Evolutionary conservation across 345 rosid species (phyloP).

Genomic region (Rubroshorea leprosula): DNA sequence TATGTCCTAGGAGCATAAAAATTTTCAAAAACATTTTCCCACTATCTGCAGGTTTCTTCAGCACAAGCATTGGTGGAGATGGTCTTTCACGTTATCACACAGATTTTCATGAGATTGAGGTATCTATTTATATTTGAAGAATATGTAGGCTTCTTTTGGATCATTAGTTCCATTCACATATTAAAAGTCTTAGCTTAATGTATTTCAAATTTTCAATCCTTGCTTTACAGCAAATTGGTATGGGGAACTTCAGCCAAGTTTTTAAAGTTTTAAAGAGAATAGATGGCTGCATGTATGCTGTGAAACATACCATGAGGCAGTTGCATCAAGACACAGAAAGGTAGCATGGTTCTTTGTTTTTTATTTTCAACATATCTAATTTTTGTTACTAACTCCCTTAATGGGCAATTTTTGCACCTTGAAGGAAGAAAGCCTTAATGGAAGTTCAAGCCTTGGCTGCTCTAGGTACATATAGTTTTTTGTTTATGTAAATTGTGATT

Average conservation of each 20-base stretch:
- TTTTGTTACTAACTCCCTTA: conserved; percentile 4
- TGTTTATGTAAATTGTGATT: not conserved
- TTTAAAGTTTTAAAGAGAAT: conserved; percentile 90
- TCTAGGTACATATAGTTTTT: conserved; percentile 42
- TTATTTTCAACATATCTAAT: not conserved
- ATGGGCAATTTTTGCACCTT: conserved; percentile 14
- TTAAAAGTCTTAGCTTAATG: conserved; percentile 1
- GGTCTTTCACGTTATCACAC: conserved; percentile 89
- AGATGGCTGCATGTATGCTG: conserved; percentile 95
- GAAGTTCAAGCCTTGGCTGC: conserved; percentile 99
- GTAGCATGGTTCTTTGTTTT: conserved; percentile 22
- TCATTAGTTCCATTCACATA: not conserved
- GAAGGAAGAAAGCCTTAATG: conserved; percentile 93
- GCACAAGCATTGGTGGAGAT: conserved; percentile 54
- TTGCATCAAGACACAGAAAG: conserved; percentile 72
- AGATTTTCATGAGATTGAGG: conserved; percentile 97
- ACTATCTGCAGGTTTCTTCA: conserved; percentile 52
- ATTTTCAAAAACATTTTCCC: conserved; percentile 5
- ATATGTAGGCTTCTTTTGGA: not conserved
- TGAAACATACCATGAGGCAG: conserved; percentile 65
- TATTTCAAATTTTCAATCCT: conserved; percentile 5
- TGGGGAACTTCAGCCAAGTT: conserved; percentile 82
- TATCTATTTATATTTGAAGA: conserved; percentile 12
- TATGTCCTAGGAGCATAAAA: conserved; percentile 11
- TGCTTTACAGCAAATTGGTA: conserved; percentile 69